Evolutionary conservation across 257 asterid species (phyloP), one percentile per base, ranked within the genome.

Genomic region (Nicotiana benthamiana): DNA sequence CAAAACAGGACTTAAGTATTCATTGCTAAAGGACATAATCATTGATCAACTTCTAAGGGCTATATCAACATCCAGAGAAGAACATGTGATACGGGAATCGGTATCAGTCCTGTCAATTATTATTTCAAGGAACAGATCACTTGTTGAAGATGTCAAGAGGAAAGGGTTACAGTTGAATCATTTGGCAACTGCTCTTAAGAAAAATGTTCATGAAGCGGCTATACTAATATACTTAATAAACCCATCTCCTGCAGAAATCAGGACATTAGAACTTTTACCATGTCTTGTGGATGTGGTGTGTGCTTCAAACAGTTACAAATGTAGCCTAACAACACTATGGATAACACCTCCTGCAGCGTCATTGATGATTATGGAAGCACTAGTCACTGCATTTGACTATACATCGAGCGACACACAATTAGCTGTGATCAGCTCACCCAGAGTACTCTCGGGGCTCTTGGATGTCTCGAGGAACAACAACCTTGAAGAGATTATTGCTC

Each of bases 261-360:
- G 81, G 83, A 91, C 89, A 9, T 88, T 91, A 22, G 98, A 90
- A 70, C 95, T 95, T 53, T 83, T 93, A 43, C 98, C 98, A 53
- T 92, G 89, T 82, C 87, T 95, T 18, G 92, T 93, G 62, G 97
- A 95, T 75, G 93, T 95, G 30, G 95, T 92, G 11, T 93, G 98
- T 75, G 82, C 90, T 66, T 86, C 97, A 36, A 87, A 85, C 67
- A 87, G 88, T 79, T 87, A 87, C 87, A 87, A 91, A 82, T 43
- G 83, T 26, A 89, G 83, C 28, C 62, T 89, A 26, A 84, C 85
- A 24, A 77, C 94, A 28, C 83, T 89, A 24, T 16, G 43, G 51
- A 67, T 92, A 46, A 89, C 98, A 26, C 98, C 98, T 12, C 91
- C 97, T 1, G 90, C 95, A 7, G 98, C 98, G 3, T 93, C 98